phyloP scores from a whole-genome alignment of 2,329 filamentous ascomycete species.

The Sarocladium strictum region DNA sequence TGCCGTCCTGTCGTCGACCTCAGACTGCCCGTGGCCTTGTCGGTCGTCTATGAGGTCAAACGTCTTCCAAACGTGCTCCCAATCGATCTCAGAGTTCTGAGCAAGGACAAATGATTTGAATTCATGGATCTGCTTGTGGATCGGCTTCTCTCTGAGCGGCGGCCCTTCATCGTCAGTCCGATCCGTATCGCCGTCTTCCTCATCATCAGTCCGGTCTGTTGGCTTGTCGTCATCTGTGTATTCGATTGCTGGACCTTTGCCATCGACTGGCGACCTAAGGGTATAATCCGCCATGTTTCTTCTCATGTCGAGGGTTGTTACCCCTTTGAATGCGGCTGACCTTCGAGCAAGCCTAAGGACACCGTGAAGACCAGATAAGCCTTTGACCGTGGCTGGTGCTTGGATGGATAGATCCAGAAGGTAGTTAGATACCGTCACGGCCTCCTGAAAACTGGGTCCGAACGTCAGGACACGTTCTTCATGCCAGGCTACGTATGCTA shows the following conservation, averaged over 20 bases:
- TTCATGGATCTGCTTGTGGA: neutral
- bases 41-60: neutral
- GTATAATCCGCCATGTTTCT: neutral
- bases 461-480: too few relatives aligned
- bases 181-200: neutral
- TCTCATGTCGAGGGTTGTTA: neutral
- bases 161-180: neutral
- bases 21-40: neutral
- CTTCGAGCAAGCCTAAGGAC: neutral
- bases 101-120: neutral
- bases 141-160: neutral
- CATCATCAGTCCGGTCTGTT: neutral
- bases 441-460: too few relatives aligned
- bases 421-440: too few relatives aligned
- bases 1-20: neutral
- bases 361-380: too few relatives aligned
- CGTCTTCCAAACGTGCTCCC: neutral
- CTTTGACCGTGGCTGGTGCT: too few relatives aligned
- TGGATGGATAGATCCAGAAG: too few relatives aligned
- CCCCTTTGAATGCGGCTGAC: neutral
- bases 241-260: neutral
- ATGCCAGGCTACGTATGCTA: too few relatives aligned
- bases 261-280: neutral
- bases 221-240: neutral
- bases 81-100: neutral